Evolutionary conservation across 495 filamentous ascomycete species (phyloP).

Genomic region (Usnea hakonensis): DNA sequence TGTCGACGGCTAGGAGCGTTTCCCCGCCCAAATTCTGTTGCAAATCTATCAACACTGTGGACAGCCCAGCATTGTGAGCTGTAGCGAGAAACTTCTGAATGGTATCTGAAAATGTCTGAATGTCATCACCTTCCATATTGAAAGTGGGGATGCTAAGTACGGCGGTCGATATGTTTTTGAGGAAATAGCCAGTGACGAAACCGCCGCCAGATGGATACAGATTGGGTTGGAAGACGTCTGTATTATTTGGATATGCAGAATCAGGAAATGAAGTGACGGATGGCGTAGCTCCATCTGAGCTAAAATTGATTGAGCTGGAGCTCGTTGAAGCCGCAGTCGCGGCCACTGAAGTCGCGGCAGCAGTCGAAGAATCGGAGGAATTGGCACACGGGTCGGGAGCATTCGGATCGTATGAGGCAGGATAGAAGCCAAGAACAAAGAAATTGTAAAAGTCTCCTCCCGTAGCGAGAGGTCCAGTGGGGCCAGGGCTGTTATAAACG

Average conservation of each 20-base stretch:
- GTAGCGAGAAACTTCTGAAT: slow-evolving; percentile 35
- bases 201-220: slow-evolving; percentile 26
- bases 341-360: too few species aligned
- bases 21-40: slow-evolving; percentile 40
- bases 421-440: slow-evolving; percentile 36
- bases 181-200: slow-evolving; percentile 35
- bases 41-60: slow-evolving; percentile 45
- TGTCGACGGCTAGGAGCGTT: slow-evolving; percentile 34
- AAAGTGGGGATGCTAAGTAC: slow-evolving; percentile 47
- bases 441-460: slow-evolving; percentile 45
- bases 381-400: slow-evolving; percentile 5
- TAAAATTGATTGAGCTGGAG: slow-evolving; percentile 9
- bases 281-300: slow-evolving; percentile 10
- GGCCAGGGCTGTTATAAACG: slow-evolving; percentile 28
- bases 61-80: slow-evolving; percentile 28
- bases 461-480: slow-evolving; percentile 38
- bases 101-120: slow-evolving; percentile 29
- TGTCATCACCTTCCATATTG: slow-evolving; percentile 23
- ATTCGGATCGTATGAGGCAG: slow-evolving; percentile 24
- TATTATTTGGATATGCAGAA: slow-evolving; percentile 27
- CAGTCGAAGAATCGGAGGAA: not conserved
- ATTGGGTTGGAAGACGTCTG: slow-evolving; percentile 28
- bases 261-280: slow-evolving; percentile 21
- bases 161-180: slow-evolving; percentile 30
- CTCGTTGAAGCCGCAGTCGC: not conserved